Conservation (phyloP, 768 basidiomycete species). For the Lyophyllum atratum region DNA sequence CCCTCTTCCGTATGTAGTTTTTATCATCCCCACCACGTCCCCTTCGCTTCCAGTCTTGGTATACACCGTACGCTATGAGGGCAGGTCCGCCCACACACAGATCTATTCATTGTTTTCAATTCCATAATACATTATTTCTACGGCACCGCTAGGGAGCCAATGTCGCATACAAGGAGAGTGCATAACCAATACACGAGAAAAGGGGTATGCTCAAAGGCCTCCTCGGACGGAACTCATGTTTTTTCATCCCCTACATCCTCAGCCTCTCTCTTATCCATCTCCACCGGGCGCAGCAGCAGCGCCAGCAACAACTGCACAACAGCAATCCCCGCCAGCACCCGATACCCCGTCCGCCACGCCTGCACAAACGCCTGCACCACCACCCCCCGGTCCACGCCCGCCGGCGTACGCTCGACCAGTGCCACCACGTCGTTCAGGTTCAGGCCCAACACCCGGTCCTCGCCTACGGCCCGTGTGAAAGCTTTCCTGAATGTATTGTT, state of each 20-base stretch:
- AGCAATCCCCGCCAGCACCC: slow-evolving; percentile 22
- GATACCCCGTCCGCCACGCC: slow-evolving; percentile 21
- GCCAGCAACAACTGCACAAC: slow-evolving; percentile 21
- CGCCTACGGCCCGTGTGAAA: neutral
- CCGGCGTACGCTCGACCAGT: slow-evolving; percentile 12
- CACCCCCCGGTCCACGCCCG: slow-evolving; percentile 5
- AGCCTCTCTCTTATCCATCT: neutral
- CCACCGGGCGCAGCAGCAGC: slow-evolving; percentile 15
- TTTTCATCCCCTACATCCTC: neutral
- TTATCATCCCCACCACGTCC: neutral
- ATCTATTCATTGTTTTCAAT: neutral
- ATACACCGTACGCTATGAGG: slow-evolving; percentile 7
- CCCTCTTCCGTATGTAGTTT: neutral
- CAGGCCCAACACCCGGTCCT: slow-evolving; percentile 9
- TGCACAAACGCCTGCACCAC: slow-evolving; percentile 20
- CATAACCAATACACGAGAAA: no score
- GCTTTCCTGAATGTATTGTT: slow-evolving; percentile 23
- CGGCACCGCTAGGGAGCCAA: neutral
- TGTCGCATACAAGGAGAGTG: no score
- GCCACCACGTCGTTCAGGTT: slow-evolving; percentile 22
- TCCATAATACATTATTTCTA: neutral
- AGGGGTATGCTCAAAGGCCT: no score
- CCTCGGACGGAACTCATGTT: no score
- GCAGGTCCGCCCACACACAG: neutral
- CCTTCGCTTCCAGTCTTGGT: neutral